A percentile compares a stretch with the other conserved stretches of the same genome.
Conservation (phyloP, 768 basidiomycete genomes). For the Chlorophyllum brunneum region DNA sequence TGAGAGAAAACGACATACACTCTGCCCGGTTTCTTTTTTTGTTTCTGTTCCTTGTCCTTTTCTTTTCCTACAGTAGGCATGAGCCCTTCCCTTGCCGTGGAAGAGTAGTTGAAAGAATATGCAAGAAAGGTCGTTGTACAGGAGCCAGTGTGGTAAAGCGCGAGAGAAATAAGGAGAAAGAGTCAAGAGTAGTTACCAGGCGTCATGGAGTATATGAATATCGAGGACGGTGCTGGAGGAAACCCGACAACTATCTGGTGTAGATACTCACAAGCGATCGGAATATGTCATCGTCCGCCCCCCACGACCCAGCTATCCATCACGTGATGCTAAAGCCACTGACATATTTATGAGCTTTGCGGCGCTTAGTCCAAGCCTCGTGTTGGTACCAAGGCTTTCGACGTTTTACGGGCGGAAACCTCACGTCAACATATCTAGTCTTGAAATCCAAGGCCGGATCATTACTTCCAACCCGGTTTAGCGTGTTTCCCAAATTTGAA, state of each 20-base stretch:
- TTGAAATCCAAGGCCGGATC: neutral
- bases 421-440: neutral
- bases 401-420: neutral
- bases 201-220: constrained; percentile 10
- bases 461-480: too few relatives aligned
- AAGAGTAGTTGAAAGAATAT: neutral
- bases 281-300: constrained; percentile 19
- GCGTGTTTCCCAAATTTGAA: too few relatives aligned
- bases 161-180: neutral
- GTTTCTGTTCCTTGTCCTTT: constrained; percentile 23
- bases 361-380: neutral
- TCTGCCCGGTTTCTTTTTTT: constrained; percentile 28
- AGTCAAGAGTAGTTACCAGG: neutral
- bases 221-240: constrained; percentile 13
- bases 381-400: neutral
- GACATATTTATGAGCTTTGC: neutral
- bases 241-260: constrained; percentile 14
- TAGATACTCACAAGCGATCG: constrained; percentile 12
- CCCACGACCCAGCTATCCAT: neutral
- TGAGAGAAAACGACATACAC: constrained; percentile 20
- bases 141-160: constrained; percentile 8
- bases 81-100: constrained; percentile 16
- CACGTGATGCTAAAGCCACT: constrained; percentile 1
- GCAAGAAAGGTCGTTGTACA: neutral
- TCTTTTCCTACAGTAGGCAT: constrained; percentile 15